Conservation (phyloP, 2,329 filamentous ascomycete species). For the Neofusicoccum kwambonambiense region DNA sequence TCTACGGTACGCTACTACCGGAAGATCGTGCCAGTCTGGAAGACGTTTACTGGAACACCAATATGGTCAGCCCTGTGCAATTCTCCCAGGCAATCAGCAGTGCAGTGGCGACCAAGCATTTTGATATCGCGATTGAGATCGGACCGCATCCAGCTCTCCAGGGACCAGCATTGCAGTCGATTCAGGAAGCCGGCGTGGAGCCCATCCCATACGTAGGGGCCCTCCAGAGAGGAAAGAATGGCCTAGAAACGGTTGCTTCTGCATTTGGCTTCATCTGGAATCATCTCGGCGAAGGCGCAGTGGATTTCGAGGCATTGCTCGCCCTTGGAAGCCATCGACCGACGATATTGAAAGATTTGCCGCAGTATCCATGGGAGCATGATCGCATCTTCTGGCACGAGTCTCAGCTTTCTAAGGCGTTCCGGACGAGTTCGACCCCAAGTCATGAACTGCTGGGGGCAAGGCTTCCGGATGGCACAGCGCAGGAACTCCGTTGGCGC, state of each 20-base stretch:
- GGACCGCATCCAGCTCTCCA: conserved; percentile 49
- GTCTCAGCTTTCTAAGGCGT: conserved; percentile 14
- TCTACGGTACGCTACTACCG: neutral
- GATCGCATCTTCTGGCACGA: too few species aligned
- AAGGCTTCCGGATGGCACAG: conserved; percentile 25
- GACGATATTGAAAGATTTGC: too few species aligned
- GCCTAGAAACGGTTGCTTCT: conserved; percentile 24
- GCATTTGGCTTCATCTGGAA: too few species aligned
- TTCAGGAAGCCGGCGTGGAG: conserved; percentile 25
- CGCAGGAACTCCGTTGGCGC: conserved; percentile 32
- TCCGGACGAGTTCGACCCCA: neutral
- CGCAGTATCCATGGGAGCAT: too few species aligned
- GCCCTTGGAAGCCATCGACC: too few species aligned
- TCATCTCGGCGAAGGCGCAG: too few species aligned
- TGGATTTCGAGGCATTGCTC: too few species aligned
- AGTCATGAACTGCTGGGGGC: conserved; percentile 24
- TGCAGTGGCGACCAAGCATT: conserved; percentile 24
- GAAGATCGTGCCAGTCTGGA: conserved; percentile 21
- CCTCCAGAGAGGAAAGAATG: conserved; percentile 26
- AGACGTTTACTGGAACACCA: conserved; percentile 45
- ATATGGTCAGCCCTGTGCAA: conserved; percentile 46
- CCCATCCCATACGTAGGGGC: conserved; percentile 23
- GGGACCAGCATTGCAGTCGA: conserved; percentile 39
- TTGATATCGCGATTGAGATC: conserved; percentile 45
- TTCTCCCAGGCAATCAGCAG: conserved; percentile 44